A percentile compares a stretch with the other conserved stretches of the same genome.
Evolutionary conservation across 306 rosid genomes (phyloP).

Genomic region (Fragaria nilgerrensis): DNA sequence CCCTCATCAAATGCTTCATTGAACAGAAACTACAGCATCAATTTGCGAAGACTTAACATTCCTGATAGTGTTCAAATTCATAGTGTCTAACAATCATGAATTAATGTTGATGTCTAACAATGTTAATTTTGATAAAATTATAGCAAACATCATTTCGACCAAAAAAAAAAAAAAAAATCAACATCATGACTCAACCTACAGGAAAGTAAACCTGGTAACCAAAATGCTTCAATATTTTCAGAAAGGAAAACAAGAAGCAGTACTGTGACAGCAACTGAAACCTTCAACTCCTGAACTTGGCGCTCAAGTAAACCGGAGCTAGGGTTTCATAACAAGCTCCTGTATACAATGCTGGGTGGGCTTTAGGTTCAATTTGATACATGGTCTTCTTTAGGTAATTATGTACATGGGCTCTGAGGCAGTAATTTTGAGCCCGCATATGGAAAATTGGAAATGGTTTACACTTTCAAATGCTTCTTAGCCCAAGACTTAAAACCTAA

Average conservation of each 20-base stretch:
- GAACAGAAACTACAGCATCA: neutral
- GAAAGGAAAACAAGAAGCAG: slow-evolving; percentile 7
- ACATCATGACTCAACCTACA: neutral
- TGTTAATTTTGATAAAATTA: too few relatives aligned
- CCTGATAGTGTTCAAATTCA: neutral
- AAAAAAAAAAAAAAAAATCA: too few relatives aligned
- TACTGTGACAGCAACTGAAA: slow-evolving; percentile 50
- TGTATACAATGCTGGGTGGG: neutral
- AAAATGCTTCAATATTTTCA: neutral
- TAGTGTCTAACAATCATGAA: neutral
- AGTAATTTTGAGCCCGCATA: neutral
- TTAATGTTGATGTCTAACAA: too few relatives aligned
- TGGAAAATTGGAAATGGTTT: too few relatives aligned
- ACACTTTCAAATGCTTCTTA: neutral
- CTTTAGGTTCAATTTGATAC: neutral
- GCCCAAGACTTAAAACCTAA: neutral
- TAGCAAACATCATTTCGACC: too few relatives aligned
- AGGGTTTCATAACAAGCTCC: neutral
- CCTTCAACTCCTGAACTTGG: slow-evolving; percentile 61
- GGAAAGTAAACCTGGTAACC: neutral
- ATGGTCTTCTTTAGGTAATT: neutral
- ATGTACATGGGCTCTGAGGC: neutral
- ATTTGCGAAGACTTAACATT: neutral
- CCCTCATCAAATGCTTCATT: neutral
- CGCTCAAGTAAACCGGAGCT: neutral